Evolutionary conservation across 768 basidiomycete species (phyloP), one percentile per base, ranked within the genome.

Genomic region (Tylopilus subfusipes): DNA sequence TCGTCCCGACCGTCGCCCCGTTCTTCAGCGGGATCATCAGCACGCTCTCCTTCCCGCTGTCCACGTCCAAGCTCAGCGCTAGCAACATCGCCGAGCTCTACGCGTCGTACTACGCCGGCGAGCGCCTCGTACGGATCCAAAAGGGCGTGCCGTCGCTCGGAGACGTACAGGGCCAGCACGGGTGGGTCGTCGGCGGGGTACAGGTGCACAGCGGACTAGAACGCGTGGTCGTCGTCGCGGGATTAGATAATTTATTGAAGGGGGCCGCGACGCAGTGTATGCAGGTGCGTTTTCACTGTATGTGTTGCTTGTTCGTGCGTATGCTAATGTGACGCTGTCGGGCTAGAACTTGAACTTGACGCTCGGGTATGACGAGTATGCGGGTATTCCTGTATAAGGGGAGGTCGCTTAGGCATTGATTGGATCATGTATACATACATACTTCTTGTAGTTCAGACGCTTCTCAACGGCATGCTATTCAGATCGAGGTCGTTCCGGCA

Each of bases 241-340:
- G 94, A 0, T 73, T 99, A 64, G 97, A 99, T 68, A 99, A 99
- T 74, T 74, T 99, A 53, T 77, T 99, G 57, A 99, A 99, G 72
- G 97, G 97, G 8, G 97, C 97, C 47, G 97, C 97, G 18, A 98
- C 96, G n/a, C 97, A 99, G 71, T 98, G 96, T 70, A 68, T 99
- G 57, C 94, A 96, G 80, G 91, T 93, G 48, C 21, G 85, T 73
- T 36, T 13, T 29, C n/a, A n/a, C n/a, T n/a, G n/a, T n/a, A n/a
- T n/a, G n/a, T n/a, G n/a, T n/a, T n/a, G n/a, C n/a, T n/a, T 0
- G 13, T 9, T n/a, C 16, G 34, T 21, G 18, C 19, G 25, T 24
- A 4, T 40, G 50, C 50, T 61, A 36, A 59, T 16, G 34, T 9
- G 42, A 16, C 33, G 29, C 3, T 22, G 18, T 11, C 40, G n/a